These are phyloP conservation scores for Tetracentron sinense DNA, from an alignment of 164 flowering plant species.

Conservation along the genomic window DNA sequence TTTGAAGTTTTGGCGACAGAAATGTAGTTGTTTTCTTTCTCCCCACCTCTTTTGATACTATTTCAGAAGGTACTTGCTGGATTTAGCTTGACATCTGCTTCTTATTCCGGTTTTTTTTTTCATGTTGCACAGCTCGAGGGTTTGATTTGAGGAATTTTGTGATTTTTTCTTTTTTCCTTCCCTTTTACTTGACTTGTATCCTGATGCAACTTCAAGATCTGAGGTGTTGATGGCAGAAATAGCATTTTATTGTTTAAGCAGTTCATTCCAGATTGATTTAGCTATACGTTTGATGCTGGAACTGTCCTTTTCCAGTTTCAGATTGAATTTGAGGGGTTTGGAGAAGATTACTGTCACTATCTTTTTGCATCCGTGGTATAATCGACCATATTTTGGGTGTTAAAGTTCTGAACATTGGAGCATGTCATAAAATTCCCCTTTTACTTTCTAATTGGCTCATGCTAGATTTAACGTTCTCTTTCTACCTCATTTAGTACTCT, in stretches of 20 bases:
- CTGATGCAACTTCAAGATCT: not conserved
- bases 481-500: too few relatives aligned
- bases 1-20: not conserved
- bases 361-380: not conserved
- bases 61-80: conserved; percentile 9
- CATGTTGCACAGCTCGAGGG: not conserved
- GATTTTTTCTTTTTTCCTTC: not conserved
- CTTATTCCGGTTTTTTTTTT: not conserved
- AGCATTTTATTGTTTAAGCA: conserved; percentile 2
- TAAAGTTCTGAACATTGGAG: too few relatives aligned
- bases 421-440: too few relatives aligned
- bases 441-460: too few relatives aligned
- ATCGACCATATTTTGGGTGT: too few relatives aligned
- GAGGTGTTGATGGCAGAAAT: not conserved
- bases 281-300: not conserved
- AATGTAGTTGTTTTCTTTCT: not conserved
- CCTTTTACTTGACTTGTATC: too few relatives aligned
- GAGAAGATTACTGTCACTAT: not conserved
- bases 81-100: conserved; percentile 4
- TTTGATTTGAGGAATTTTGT: not conserved
- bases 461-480: too few relatives aligned
- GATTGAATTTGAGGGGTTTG: not conserved
- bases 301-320: not conserved
- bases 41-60: too few relatives aligned
- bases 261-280: not conserved